Conservation (phyloP, 2,329 filamentous ascomycete genomes). For the Arthrocladium fulminans region DNA sequence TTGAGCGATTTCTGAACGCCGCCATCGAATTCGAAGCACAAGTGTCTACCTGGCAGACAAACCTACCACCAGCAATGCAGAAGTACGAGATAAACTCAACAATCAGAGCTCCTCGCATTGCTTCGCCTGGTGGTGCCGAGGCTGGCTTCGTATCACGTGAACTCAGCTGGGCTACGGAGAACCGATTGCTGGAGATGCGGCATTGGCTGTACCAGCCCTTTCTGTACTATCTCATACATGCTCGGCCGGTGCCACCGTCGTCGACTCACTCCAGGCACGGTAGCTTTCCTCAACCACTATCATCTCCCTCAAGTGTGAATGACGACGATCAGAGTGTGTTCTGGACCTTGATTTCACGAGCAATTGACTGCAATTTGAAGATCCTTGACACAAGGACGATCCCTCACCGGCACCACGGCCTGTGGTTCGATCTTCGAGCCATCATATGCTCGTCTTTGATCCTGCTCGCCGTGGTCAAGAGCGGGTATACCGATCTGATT, state of each 20-base stretch:
- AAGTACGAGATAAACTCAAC: constrained; percentile 17
- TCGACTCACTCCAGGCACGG: background rate
- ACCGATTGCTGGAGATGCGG: constrained; percentile 25
- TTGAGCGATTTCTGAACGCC: constrained; percentile 22
- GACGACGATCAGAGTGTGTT: constrained; percentile 10
- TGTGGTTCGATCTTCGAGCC: constrained; percentile 25
- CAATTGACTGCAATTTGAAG: constrained; percentile 24
- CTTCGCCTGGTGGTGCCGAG: background rate
- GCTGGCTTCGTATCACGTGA: constrained; percentile 21
- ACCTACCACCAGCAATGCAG: constrained; percentile 26
- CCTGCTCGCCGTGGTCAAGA: constrained; percentile 21
- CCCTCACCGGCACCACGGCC: constrained; percentile 27
- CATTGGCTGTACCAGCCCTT: constrained; percentile 28
- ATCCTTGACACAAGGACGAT: constrained; percentile 22
- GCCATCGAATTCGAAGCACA: constrained; percentile 27
- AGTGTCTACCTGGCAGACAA: constrained; percentile 23
- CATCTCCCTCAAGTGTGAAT: constrained; percentile 3
- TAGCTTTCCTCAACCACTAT: background rate
- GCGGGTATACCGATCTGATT: constrained; percentile 18
- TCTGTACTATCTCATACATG: constrained; percentile 25
- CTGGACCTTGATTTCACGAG: constrained; percentile 19
- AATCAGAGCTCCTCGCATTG: constrained; percentile 9
- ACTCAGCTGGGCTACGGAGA: constrained; percentile 25
- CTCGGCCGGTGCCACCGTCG: background rate
- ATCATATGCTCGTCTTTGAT: constrained; percentile 21